Conservation (phyloP, 73 alveolate genomes). For the Paramecium primaurelia region DNA sequence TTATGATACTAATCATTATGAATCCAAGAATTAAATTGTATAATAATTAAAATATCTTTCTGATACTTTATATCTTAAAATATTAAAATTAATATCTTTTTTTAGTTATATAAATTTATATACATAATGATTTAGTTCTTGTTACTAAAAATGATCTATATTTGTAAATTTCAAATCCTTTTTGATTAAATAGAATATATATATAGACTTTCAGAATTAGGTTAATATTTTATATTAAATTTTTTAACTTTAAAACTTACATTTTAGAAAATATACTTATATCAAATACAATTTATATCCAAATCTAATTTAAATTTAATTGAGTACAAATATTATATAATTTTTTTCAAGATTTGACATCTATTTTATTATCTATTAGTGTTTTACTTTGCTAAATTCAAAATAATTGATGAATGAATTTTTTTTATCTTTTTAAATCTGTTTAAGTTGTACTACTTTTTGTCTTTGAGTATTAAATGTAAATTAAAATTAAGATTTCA, state of each 20-base stretch:
- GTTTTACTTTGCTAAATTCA: background rate
- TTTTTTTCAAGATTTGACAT: background rate
- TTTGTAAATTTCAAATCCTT: background rate
- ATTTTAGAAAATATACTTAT: background rate
- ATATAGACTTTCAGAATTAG: background rate
- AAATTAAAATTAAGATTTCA: too few species aligned
- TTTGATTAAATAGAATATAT: background rate
- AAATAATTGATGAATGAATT: background rate
- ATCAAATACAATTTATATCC: background rate
- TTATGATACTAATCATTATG: background rate
- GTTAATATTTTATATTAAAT: background rate
- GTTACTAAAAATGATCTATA: background rate
- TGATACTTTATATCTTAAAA: too few species aligned
- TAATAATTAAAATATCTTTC: background rate
- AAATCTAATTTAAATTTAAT: background rate
- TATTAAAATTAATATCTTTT: too few species aligned
- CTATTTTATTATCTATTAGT: background rate
- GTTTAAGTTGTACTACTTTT: background rate
- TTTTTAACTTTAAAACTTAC: constrained; percentile 27
- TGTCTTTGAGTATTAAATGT: constrained; percentile 19
- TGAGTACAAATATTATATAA: background rate
- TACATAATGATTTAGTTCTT: background rate
- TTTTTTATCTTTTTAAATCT: background rate
- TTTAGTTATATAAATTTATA: too few species aligned
- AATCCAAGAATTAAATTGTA: background rate